These are phyloP conservation scores for Amphibolis antarctica DNA, from an alignment of 106 monocot genomes.

Conservation along the genomic window DNA sequence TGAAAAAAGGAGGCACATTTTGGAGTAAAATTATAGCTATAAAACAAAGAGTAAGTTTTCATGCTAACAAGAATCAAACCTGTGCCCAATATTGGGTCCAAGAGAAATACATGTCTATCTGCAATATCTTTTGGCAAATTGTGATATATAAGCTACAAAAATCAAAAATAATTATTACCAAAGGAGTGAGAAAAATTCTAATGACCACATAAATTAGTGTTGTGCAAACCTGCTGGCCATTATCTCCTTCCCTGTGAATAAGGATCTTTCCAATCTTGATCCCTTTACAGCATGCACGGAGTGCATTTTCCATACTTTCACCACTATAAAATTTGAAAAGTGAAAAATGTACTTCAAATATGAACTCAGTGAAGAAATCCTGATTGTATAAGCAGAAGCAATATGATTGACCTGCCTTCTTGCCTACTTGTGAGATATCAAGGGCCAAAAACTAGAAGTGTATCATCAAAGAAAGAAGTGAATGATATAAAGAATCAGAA, in stretches of 20 bases:
- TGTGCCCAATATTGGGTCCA: conserved; percentile 96
- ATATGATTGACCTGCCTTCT: neutral
- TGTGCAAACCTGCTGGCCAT: conserved; percentile 81
- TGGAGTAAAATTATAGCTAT: no score
- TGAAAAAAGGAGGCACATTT: no score
- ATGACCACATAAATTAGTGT: conserved; percentile 8
- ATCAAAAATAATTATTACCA: neutral
- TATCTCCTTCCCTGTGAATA: conserved; percentile 93
- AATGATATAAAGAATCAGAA: neutral
- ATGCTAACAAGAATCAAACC: conserved; percentile 29
- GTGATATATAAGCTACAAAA: conserved; percentile 76
- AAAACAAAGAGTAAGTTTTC: neutral
- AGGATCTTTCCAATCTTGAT: conserved; percentile 96
- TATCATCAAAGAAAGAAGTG: neutral
- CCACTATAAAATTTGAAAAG: conserved; percentile 40
- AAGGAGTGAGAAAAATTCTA: neutral
- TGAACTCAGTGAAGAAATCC: neutral
- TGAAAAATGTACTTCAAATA: neutral
- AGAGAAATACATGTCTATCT: conserved; percentile 78
- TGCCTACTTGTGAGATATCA: no score
- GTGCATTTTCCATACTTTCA: conserved; percentile 98
- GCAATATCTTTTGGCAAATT: conserved; percentile 88
- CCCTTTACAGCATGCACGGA: conserved; percentile 96
- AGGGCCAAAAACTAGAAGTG: neutral
- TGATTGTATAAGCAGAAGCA: neutral